Evolutionary conservation across 306 rosid genomes (phyloP).

Genomic region (Crotalaria pallida): DNA sequence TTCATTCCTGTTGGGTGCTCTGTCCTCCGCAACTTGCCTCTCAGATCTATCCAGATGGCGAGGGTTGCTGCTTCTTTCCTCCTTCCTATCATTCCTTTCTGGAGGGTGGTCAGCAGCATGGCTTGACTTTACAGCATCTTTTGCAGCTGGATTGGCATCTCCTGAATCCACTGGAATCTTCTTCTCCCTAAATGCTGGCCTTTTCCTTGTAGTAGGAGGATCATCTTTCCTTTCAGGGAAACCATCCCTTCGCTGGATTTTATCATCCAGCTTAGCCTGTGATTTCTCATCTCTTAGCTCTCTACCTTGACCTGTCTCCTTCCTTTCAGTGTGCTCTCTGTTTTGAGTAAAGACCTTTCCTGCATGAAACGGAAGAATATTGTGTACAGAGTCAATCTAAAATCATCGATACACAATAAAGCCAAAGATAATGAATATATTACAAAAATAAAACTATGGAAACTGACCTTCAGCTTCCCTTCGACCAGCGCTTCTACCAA

Average conservation of each 20-base stretch:
- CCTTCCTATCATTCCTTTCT: constrained; percentile 58
- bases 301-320: constrained; percentile 34
- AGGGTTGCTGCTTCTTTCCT: constrained; percentile 48
- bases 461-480: constrained; percentile 57
- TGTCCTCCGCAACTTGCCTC: constrained; percentile 44
- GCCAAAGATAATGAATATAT: background rate
- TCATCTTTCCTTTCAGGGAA: constrained; percentile 47
- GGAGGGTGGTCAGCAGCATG: constrained; percentile 29
- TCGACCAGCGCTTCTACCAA: constrained; percentile 48
- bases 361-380: background rate
- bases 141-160: constrained; percentile 32
- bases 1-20: constrained; percentile 38
- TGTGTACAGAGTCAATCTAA: background rate
- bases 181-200: constrained; percentile 87
- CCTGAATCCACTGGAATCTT: constrained; percentile 48
- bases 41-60: constrained; percentile 46
- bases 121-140: constrained; percentile 39
- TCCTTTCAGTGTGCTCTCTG: constrained; percentile 38
- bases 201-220: constrained; percentile 45
- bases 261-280: constrained; percentile 33
- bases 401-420: constrained; percentile 20
- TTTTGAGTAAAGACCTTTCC: constrained; percentile 32
- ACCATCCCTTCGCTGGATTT: constrained; percentile 44
- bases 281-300: constrained; percentile 51
- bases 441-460: constrained; percentile 9